A percentile compares a stretch with the other conserved stretches of the same genome.
phyloP scores from a whole-genome alignment of 2,329 filamentous ascomycete genomes.

The Dothistroma pini region DNA sequence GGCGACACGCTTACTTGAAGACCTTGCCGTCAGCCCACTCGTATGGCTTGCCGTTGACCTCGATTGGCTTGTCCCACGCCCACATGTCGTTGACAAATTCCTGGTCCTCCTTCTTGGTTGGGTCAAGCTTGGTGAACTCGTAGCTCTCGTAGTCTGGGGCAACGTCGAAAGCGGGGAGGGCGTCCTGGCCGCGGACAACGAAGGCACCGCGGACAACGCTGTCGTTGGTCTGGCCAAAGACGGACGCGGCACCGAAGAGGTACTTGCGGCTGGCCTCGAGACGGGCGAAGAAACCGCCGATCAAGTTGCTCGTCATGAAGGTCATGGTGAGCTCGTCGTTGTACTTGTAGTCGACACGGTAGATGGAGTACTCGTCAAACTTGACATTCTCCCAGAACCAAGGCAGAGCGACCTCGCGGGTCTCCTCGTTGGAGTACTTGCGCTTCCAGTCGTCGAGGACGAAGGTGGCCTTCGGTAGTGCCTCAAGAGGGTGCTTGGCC shows the following conservation, averaged over 20 bases:
- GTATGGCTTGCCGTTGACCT: constrained; percentile 82
- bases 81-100: constrained; percentile 83
- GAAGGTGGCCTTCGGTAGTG: constrained; percentile 73
- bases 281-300: constrained; percentile 95
- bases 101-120: constrained; percentile 75
- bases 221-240: constrained; percentile 85
- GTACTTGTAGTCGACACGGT: constrained; percentile 97
- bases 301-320: constrained; percentile 99
- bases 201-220: constrained; percentile 91
- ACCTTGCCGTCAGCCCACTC: constrained; percentile 90
- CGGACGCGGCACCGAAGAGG: constrained; percentile 85
- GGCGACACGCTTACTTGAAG: constrained; percentile 71
- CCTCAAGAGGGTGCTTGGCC: constrained; percentile 93
- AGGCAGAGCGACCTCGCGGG: constrained; percentile 73
- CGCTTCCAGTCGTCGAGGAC: constrained; percentile 98
- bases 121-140: constrained; percentile 94
- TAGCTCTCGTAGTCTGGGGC: constrained; percentile 98
- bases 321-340: constrained; percentile 94
- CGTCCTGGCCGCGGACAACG: constrained; percentile 88
- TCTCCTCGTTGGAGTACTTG: constrained; percentile 95
- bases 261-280: constrained; percentile 98
- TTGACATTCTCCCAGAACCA: constrained; percentile 99
- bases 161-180: constrained; percentile 84
- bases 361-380: constrained; percentile 93
- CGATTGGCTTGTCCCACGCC: constrained; percentile 84